phyloP scores from a whole-genome alignment of 768 basidiomycete species.

The Termitomyces sp. region DNA sequence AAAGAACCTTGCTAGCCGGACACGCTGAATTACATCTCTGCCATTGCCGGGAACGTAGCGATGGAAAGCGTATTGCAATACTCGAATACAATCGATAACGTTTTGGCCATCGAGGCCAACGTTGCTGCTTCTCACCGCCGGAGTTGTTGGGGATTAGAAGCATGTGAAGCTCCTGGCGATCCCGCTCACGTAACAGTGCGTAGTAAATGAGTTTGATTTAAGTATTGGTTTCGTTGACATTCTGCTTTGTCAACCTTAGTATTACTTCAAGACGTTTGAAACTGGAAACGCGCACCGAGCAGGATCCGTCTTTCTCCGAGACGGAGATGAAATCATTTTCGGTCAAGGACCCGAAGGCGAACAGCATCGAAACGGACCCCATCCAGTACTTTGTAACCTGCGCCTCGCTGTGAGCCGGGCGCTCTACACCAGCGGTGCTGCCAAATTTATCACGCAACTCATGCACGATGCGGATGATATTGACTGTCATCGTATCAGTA shows the following conservation, averaged over 20 bases:
- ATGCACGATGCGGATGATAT: conserved; percentile 12
- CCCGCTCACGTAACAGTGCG: conserved; percentile 3
- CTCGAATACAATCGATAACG: conserved; percentile 10
- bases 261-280: conserved; percentile 11
- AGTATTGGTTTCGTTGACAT: neutral
- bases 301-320: conserved; percentile 10
- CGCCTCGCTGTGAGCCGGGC: conserved; percentile 20
- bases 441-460: conserved; percentile 7
- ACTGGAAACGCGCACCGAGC: neutral
- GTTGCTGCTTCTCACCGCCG: conserved; percentile 9
- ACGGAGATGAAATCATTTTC: conserved; percentile 17
- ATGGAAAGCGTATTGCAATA: conserved; percentile 3
- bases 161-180: neutral
- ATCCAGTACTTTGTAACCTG: conserved; percentile 19
- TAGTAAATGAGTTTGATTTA: neutral
- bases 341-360: conserved; percentile 16
- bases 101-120: conserved; percentile 6
- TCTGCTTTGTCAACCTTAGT: neutral
- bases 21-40: conserved; percentile 8
- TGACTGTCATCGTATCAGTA: neutral
- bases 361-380: conserved; percentile 13
- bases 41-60: conserved; percentile 6
- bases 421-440: conserved; percentile 12
- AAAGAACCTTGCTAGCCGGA: conserved; percentile 2
- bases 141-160: conserved; percentile 15